Conservation (phyloP, 2,329 filamentous ascomycete species). For the Metarhizium rileyi region DNA sequence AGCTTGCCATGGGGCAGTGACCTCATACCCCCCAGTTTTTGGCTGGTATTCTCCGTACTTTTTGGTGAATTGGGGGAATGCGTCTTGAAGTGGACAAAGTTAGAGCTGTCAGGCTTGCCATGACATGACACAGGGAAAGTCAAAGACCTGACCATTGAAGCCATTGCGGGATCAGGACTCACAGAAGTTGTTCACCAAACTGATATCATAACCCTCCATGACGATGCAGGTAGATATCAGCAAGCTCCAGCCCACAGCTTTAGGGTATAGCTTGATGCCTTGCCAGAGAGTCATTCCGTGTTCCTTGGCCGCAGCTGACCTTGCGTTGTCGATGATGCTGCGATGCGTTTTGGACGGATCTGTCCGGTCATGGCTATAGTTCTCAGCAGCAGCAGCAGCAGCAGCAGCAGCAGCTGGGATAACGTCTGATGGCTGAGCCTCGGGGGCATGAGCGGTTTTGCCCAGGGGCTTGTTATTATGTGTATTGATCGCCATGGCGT, state of each 20-base stretch:
- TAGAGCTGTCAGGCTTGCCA: background rate
- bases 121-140: background rate
- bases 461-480: background rate
- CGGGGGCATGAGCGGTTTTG: background rate
- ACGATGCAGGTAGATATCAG: slow-evolving; percentile 83
- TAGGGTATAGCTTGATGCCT: slow-evolving; percentile 74
- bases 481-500: background rate
- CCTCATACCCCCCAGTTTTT: slow-evolving; percentile 36
- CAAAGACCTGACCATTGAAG: background rate
- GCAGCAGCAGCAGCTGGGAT: no score
- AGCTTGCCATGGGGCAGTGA: slow-evolving; percentile 53
- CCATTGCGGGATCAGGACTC: slow-evolving; percentile 15
- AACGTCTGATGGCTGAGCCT: slow-evolving; percentile 8
- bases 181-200: slow-evolving; percentile 74
- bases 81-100: slow-evolving; percentile 24
- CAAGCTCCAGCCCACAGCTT: slow-evolving; percentile 74
- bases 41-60: slow-evolving; percentile 43
- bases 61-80: slow-evolving; percentile 45
- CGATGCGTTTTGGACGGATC: slow-evolving; percentile 17
- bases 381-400: no score
- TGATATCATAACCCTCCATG: slow-evolving; percentile 87
- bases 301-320: slow-evolving; percentile 47
- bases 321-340: slow-evolving; percentile 24
- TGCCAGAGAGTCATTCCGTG: slow-evolving; percentile 64
- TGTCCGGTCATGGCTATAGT: slow-evolving; percentile 9